phyloP scores from a whole-genome alignment of 768 basidiomycete species.

The Grammothele lineata region DNA sequence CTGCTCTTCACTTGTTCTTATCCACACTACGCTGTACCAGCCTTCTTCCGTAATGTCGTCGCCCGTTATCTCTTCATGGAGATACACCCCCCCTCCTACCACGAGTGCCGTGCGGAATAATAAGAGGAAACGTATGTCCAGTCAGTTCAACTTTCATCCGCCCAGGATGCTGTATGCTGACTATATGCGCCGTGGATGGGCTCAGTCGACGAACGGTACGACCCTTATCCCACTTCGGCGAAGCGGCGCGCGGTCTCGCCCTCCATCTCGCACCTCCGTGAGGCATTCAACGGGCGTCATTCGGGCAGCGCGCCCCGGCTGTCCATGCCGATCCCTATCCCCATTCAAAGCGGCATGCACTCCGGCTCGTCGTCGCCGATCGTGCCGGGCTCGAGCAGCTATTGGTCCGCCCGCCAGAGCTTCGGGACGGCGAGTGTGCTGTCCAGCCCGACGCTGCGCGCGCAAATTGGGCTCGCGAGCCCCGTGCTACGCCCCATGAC shows the following conservation, averaged over 20 bases:
- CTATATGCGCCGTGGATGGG: slow-evolving; percentile 4
- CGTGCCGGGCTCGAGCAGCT: slow-evolving; percentile 44
- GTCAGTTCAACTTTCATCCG: not conserved
- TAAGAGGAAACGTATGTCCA: slow-evolving; percentile 69
- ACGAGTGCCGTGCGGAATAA: slow-evolving; percentile 67
- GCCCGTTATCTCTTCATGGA: slow-evolving; percentile 69
- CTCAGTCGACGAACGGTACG: slow-evolving; percentile 78
- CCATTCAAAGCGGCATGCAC: slow-evolving; percentile 58
- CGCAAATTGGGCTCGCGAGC: slow-evolving; percentile 68
- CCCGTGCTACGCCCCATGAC: slow-evolving; percentile 68
- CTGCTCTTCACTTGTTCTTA: too few species aligned
- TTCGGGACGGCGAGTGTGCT: slow-evolving; percentile 49
- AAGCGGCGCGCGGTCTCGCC: slow-evolving; percentile 85
- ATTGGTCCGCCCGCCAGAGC: slow-evolving; percentile 35
- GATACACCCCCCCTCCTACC: slow-evolving; percentile 79
- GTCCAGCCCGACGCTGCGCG: slow-evolving; percentile 72
- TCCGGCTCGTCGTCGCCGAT: slow-evolving; percentile 76
- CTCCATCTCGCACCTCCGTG: slow-evolving; percentile 64
- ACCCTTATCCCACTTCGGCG: slow-evolving; percentile 73
- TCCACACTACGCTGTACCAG: too few species aligned
- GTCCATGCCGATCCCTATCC: slow-evolving; percentile 42
- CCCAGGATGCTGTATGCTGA: not conserved
- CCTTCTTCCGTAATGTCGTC: slow-evolving; percentile 50
- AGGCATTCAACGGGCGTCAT: slow-evolving; percentile 50
- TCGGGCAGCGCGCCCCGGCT: slow-evolving; percentile 30